A percentile compares a stretch with the other conserved stretches of the same genome.
phyloP scores from a whole-genome alignment of 2,329 filamentous ascomycete genomes.

The Aspergillus neotritici region DNA sequence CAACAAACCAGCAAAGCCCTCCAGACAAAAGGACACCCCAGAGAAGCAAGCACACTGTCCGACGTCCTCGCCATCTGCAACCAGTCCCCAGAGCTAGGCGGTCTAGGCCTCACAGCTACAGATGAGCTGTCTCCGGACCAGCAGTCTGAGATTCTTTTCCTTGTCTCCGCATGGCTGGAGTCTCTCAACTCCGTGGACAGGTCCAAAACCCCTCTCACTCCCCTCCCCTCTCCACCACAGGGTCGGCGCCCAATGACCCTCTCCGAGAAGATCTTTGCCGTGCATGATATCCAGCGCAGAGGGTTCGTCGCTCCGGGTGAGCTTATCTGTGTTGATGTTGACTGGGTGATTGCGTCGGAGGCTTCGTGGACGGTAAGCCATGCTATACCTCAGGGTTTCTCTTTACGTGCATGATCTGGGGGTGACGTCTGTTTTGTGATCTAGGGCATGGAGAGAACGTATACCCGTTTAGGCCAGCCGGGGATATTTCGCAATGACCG shows the following conservation, averaged over 20 bases:
- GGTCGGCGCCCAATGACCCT: constrained; percentile 14
- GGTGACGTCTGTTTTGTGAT: neutral
- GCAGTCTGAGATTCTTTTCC: constrained; percentile 19
- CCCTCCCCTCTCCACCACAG: constrained; percentile 9
- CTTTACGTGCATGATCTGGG: neutral
- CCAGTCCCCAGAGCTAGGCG: constrained; percentile 15
- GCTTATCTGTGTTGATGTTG: constrained; percentile 39
- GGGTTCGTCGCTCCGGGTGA: constrained; percentile 31
- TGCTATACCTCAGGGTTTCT: neutral
- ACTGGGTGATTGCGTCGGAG: constrained; percentile 46
- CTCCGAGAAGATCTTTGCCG: constrained; percentile 39
- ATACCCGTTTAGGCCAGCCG: constrained; percentile 36
- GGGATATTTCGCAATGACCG: constrained; percentile 47
- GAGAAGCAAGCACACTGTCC: constrained; percentile 10
- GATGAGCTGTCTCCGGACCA: constrained; percentile 4
- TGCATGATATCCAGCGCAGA: constrained; percentile 34
- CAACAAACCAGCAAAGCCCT: neutral
- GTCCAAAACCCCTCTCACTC: constrained; percentile 4
- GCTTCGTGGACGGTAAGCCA: constrained; percentile 33
- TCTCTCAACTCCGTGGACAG: constrained; percentile 24
- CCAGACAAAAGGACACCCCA: neutral
- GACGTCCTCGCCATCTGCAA: constrained; percentile 18
- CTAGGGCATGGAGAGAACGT: constrained; percentile 40
- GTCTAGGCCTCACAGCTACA: constrained; percentile 7
- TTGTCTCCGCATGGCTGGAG: constrained; percentile 24